Base-by-base conservation (phyloP, 2,329 filamentous ascomycete genomes). In the Apiospora rasikravindrae region DNA sequence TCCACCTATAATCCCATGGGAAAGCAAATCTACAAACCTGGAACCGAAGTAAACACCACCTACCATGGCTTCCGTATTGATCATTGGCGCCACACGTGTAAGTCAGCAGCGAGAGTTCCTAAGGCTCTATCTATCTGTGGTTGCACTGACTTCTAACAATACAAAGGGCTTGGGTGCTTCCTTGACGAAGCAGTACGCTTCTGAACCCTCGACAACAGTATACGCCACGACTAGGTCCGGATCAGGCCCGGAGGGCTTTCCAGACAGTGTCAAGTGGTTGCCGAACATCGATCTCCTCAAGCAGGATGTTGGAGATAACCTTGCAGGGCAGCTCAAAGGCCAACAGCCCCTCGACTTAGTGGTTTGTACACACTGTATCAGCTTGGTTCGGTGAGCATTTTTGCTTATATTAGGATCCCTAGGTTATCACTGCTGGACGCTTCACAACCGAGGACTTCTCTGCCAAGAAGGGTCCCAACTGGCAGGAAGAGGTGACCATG, bases 361-460 rank as follows among this genome's bases (percentile, higher is more conserved):
- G 75, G 83, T 88, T 75, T 79, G 85, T 77, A 33, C 72, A 14
- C 13, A 44, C 64, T 69, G 69, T 73, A 73, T 73, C 74, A 76
- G 68, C 75, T 68, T 75, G 78, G 81, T 47, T 72, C 74, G n/a
- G 70, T 74, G 26, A 73, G n/a, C 16, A n/a, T n/a, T n/a, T 51
- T 16, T 49, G 66, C 26, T 45, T 80, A 83, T 74, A 24, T 22
- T 24, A 45, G 67, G 37, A 7, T 22, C 49, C 83, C 4, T 81
- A 91, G 78, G 88, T 94, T 77, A 89, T 94, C 76, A 90, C 89
- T 2, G 92, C 92, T 0, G 92, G 92, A 10, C 90, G 91, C 79
- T 94, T 94, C 77, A 86, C 85, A 26, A 90, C 88, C 2, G 92
- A 94, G 76, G 87, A 89, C 73, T 89, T 93, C 72, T 77, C 76